phyloP scores from a whole-genome alignment of 2,329 filamentous ascomycete species.

The Knufia petricola region DNA sequence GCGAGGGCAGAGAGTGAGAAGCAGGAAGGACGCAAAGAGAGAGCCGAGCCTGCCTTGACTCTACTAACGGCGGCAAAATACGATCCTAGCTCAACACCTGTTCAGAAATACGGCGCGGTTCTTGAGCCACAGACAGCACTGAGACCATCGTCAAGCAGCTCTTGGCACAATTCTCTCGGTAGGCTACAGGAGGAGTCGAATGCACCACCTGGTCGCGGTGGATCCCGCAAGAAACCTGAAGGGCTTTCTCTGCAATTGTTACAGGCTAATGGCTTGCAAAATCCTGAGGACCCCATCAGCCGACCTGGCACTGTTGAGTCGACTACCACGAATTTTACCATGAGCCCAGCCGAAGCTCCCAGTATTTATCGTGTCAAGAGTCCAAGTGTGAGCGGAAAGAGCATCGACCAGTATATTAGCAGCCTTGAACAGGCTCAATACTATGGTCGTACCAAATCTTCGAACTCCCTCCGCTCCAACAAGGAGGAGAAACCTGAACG shows the following conservation, averaged over 20 bases:
- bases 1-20: slow-evolving; percentile 25
- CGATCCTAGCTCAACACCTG: slow-evolving; percentile 31
- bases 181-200: slow-evolving; percentile 56
- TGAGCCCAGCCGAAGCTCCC: slow-evolving; percentile 30
- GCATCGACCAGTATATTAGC: slow-evolving; percentile 74
- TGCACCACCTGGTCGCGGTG: slow-evolving; percentile 42
- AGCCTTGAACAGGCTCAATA: slow-evolving; percentile 70
- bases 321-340: slow-evolving; percentile 9
- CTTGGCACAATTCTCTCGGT: slow-evolving; percentile 22
- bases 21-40: slow-evolving; percentile 24
- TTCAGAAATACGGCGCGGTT: slow-evolving; percentile 29
- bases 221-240: slow-evolving; percentile 68
- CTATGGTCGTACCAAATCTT: slow-evolving; percentile 44
- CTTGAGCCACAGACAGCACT: slow-evolving; percentile 57
- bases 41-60: slow-evolving; percentile 29
- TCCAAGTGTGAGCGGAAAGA: slow-evolving; percentile 52
- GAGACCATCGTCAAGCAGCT: slow-evolving; percentile 29
- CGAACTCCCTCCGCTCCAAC: slow-evolving; percentile 31
- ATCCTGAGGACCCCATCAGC: slow-evolving; percentile 21
- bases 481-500: slow-evolving; percentile 38
- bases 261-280: slow-evolving; percentile 41
- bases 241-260: slow-evolving; percentile 58
- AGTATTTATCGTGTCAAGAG: slow-evolving; percentile 43
- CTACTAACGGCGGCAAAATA: slow-evolving; percentile 38
- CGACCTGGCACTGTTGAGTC: slow-evolving; percentile 25